Percentiles rank a stretch among this genome's conserved stretches.
Evolutionary conservation across 352 stramenopile genomes (phyloP).

Genomic region (Detonula confervacea): DNA sequence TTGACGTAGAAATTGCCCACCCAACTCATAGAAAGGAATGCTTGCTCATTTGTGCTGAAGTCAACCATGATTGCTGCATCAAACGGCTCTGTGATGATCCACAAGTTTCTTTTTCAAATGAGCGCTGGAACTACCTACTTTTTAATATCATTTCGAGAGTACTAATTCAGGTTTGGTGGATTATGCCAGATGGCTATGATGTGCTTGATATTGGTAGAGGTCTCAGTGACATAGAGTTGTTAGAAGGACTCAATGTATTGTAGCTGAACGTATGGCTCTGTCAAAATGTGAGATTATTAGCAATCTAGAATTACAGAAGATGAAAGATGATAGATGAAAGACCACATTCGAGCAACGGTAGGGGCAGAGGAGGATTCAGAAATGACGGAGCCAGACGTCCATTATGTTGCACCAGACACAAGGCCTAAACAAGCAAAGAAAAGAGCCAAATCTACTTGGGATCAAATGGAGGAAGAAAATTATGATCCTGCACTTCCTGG

Average conservation of each 20-base stretch:
- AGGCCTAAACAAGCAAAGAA: not conserved
- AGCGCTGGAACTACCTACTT: not conserved
- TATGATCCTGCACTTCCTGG: not conserved
- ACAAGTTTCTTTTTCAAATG: not conserved
- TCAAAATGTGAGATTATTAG: not conserved
- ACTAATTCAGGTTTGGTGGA: not conserved
- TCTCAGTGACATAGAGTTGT: not conserved
- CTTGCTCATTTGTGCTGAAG: not conserved
- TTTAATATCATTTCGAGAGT: not conserved
- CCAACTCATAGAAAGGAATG: not conserved
- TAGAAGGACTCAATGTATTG: not conserved
- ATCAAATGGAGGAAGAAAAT: not conserved
- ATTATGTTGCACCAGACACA: not conserved
- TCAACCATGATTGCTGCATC: not conserved
- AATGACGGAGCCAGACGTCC: not conserved
- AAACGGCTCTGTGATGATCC: not conserved
- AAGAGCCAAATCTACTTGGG: not conserved
- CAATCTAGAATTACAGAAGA: not conserved
- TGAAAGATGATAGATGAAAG: too few species aligned
- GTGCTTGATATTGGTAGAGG: not conserved
- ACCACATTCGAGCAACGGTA: not conserved
- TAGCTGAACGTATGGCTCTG: not conserved
- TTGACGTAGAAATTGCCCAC: not conserved
- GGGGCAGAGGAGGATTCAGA: not conserved
- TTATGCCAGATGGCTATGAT: not conserved